phyloP scores from a whole-genome alignment of 352 stramenopile genomes.

The Pythium periplocum region DNA sequence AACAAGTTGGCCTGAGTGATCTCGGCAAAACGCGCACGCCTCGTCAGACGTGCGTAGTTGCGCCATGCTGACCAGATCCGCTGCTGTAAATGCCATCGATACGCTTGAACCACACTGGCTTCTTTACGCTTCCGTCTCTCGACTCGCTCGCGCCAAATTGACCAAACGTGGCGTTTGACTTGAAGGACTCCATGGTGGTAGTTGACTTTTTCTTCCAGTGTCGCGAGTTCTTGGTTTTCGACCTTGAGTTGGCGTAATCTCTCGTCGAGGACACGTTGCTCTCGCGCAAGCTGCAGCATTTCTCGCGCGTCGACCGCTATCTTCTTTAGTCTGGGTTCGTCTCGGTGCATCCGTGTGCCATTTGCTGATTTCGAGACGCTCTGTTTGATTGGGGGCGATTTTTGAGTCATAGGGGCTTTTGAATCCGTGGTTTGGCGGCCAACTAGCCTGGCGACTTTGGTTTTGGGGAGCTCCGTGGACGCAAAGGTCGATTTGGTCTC shows the following conservation, averaged over 20 bases:
- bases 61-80: slow-evolving; percentile 20
- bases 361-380: too few relatives aligned
- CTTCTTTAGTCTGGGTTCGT: too few relatives aligned
- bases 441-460: too few relatives aligned
- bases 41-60: background rate
- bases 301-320: too few relatives aligned
- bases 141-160: slow-evolving; percentile 13
- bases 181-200: slow-evolving; percentile 3
- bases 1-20: slow-evolving; percentile 11
- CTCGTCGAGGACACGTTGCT: slow-evolving; percentile 11
- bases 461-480: too few relatives aligned
- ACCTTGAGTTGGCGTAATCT: slow-evolving; percentile 11
- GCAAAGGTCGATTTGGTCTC: too few relatives aligned
- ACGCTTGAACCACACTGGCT: slow-evolving; percentile 9
- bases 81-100: slow-evolving; percentile 21
- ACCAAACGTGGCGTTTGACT: slow-evolving; percentile 18
- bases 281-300: background rate
- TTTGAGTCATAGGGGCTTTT: too few relatives aligned
- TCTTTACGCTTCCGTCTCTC: slow-evolving; percentile 6
- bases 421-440: too few relatives aligned
- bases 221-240: slow-evolving; percentile 15
- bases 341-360: too few relatives aligned
- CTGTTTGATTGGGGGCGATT: too few relatives aligned
- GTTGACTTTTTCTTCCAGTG: slow-evolving; percentile 9
- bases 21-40: slow-evolving; percentile 10